Base-by-base conservation (phyloP, 768 basidiomycete genomes). In the Suillus sp. region DNA sequence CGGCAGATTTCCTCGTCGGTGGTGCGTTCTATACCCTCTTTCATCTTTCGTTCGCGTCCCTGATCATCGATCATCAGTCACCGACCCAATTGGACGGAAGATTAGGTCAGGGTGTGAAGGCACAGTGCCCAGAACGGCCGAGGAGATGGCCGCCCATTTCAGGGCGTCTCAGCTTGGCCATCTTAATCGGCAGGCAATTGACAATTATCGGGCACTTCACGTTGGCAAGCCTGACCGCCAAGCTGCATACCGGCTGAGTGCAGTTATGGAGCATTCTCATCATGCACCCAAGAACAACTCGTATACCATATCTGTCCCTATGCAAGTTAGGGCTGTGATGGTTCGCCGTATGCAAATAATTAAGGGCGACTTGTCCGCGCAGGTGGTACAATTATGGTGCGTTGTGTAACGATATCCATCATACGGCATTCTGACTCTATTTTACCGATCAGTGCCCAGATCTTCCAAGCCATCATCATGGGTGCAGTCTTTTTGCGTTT, bases 51-150 rank as follows among this genome's bases (percentile, higher is more conserved):
- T 22, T n/a, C 20, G 35, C 18, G 14, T 37, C 13, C n/a, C n/a
- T 14, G 35, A 43, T 53, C 38, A 51, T 55, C 79, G 27, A 38
- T 51, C 35, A 48, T 55, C 78, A 65, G 86, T 84, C 9, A 89
- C 89, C 4, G 86, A 90, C 66, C 83, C 87, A 2, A 78, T 78
- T 25, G 85, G 81, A 0, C 87, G 91, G 54, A 83, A 79, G 20
- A 69, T 79, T 4, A 82, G 84, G 25, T 56, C 73, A 1, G 82
- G 79, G 3, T 75, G 79, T 48, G 74, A 78, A 18, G 60, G 63
- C 1, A 73, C 72, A 18, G 76, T 79, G 0, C 89, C 89, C 1
- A 78, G 79, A 37, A 84, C 84, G 0, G 81, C 89, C 1, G 78
- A 73, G 2, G 87, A 90, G 69, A 87, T 90, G 65, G 87, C 80